Conservation (phyloP, 2,329 filamentous ascomycete genomes). For the Apiospora phragmitis region DNA sequence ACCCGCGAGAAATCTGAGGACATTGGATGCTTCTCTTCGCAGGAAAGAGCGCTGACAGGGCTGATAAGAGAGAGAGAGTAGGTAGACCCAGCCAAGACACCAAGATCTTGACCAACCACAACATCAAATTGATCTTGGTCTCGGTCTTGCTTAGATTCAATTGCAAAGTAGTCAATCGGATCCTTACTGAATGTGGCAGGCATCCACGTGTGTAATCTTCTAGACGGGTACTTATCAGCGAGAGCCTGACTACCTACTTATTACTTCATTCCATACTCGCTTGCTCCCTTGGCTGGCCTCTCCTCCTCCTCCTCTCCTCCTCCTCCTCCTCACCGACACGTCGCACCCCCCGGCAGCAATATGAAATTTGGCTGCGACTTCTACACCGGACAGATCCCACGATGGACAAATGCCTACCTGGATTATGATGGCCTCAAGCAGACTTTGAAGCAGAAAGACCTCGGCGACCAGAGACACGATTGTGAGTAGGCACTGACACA, state of each 20-base stretch:
- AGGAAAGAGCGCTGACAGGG: neutral
- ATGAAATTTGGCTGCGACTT: constrained; percentile 18
- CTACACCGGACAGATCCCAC: constrained; percentile 10
- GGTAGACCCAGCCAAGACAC: neutral
- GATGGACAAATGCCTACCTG: constrained; percentile 17
- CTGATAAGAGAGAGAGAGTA: neutral
- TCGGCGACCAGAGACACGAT: neutral
- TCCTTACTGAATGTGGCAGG: neutral
- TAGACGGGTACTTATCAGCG: neutral
- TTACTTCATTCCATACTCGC: neutral
- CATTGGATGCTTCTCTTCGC: neutral
- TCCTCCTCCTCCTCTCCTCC: neutral
- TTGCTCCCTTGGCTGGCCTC: neutral
- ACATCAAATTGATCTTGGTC: neutral
- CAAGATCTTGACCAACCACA: neutral
- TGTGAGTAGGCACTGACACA: neutral
- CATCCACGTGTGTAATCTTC: neutral
- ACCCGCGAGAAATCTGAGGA: neutral
- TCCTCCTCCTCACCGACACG: neutral
- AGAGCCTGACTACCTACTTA: neutral
- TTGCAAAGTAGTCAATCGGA: neutral
- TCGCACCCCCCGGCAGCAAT: constrained; percentile 3
- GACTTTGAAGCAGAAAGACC: constrained; percentile 8
- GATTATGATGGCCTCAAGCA: constrained; percentile 16
- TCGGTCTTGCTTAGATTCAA: neutral